phyloP scores from a whole-genome alignment of 2,329 filamentous ascomycete genomes.

The Zymoseptoria ardabiliae region DNA sequence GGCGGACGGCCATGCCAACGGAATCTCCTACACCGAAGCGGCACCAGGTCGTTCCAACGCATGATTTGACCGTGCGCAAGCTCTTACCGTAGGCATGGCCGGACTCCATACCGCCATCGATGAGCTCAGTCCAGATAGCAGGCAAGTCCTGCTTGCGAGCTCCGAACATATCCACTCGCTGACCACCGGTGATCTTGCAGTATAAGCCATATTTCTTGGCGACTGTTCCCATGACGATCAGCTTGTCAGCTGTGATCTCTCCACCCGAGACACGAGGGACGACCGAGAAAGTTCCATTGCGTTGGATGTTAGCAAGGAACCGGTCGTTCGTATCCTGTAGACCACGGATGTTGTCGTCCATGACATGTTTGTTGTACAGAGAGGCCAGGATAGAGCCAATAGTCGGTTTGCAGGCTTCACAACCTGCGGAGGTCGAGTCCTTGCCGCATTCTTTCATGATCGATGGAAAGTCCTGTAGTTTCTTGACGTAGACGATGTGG shows the following conservation, averaged over 20 bases:
- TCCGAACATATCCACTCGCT: conserved; percentile 89
- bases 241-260: conserved; percentile 79
- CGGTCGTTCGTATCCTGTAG: conserved; percentile 88
- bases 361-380: conserved; percentile 75
- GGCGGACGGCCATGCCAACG: conserved; percentile 79
- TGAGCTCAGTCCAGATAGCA: conserved; percentile 71
- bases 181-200: conserved; percentile 86
- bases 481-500: conserved; percentile 78
- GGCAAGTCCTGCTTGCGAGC: conserved; percentile 80
- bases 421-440: conserved; percentile 65
- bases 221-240: conserved; percentile 75
- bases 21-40: conserved; percentile 82
- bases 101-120: conserved; percentile 80
- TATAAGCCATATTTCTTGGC: conserved; percentile 80
- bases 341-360: conserved; percentile 62
- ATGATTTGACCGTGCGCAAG: conserved; percentile 82
- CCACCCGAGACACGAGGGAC: conserved; percentile 75
- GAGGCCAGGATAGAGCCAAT: conserved; percentile 74
- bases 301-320: conserved; percentile 82
- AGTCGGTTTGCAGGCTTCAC: conserved; percentile 78
- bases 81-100: conserved; percentile 89
- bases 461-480: conserved; percentile 61
- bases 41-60: conserved; percentile 87
- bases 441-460: conserved; percentile 75
- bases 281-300: conserved; percentile 85